Evolutionary conservation across 345 rosid genomes (phyloP).

Genomic region (Excoecaria cochinchinensis): DNA sequence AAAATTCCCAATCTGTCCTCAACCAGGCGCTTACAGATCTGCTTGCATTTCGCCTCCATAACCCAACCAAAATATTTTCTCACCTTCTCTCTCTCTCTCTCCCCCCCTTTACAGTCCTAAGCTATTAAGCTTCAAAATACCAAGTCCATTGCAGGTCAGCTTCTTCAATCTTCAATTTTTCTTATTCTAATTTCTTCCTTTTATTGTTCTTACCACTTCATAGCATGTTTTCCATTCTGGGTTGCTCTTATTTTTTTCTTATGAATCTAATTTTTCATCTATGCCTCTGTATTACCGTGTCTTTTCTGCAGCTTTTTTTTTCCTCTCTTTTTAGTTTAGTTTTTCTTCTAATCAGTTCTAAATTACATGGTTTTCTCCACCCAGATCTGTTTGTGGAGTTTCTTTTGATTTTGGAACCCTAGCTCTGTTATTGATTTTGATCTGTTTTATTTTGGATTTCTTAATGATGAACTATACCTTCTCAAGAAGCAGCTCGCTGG

Average conservation of each 20-base stretch:
- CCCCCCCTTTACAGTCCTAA: not conserved
- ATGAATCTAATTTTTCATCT: conserved; percentile 12
- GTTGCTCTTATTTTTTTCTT: not conserved
- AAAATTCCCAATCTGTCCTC: conserved; percentile 16
- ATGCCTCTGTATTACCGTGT: not conserved
- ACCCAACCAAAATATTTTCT: not conserved
- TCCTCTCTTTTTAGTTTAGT: not conserved
- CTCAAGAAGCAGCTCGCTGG: not conserved
- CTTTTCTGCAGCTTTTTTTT: not conserved
- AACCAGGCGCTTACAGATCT: conserved; percentile 12
- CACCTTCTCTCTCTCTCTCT: not conserved
- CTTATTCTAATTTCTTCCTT: not conserved
- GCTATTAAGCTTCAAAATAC: not conserved
- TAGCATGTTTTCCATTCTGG: not conserved
- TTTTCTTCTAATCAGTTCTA: conserved; percentile 23
- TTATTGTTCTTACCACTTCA: not conserved
- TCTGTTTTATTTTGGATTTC: not conserved
- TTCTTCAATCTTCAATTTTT: not conserved
- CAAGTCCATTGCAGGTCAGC: conserved; percentile 21
- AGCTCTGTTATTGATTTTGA: conserved; percentile 3
- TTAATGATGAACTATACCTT: not conserved
- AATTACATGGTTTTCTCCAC: conserved; percentile 1
- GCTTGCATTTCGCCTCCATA: conserved; percentile 9
- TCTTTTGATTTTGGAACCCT: conserved; percentile 9
- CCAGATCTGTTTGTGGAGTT: conserved; percentile 19